Evolutionary conservation across 495 filamentous ascomycete species (phyloP).

Genomic region (Mytilinidion resinicola): DNA sequence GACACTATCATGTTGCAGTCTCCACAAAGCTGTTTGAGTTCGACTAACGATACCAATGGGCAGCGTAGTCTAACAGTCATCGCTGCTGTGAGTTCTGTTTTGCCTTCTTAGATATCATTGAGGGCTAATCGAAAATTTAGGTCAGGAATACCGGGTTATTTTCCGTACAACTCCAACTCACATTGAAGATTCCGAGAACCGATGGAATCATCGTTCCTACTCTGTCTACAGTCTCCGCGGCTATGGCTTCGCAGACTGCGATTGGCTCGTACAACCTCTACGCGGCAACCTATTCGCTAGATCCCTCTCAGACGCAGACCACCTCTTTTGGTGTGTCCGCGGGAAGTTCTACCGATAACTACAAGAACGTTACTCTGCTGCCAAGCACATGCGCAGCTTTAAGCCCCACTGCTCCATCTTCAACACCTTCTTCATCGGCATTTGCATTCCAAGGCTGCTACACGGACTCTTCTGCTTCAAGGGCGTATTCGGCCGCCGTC

Average conservation of each 20-base stretch:
- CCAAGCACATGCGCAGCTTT: slow-evolving; percentile 26
- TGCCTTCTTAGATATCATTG: slow-evolving; percentile 17
- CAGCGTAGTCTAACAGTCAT: slow-evolving; percentile 32
- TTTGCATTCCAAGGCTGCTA: slow-evolving; percentile 26
- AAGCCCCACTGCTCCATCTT: slow-evolving; percentile 27
- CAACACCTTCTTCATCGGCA: slow-evolving; percentile 20
- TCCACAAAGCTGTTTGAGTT: slow-evolving; percentile 35
- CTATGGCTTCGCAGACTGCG: slow-evolving; percentile 46
- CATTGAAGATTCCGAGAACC: slow-evolving; percentile 45
- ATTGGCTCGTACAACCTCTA: slow-evolving; percentile 51
- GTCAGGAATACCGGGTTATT: slow-evolving; percentile 45
- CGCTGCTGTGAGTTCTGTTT: slow-evolving; percentile 34
- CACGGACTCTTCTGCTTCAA: slow-evolving; percentile 5
- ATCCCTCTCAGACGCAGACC: slow-evolving; percentile 42
- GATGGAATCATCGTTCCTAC: slow-evolving; percentile 42
- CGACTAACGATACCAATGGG: slow-evolving; percentile 6
- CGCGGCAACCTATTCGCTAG: slow-evolving; percentile 42
- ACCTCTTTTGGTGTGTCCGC: slow-evolving; percentile 45
- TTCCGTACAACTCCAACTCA: slow-evolving; percentile 38
- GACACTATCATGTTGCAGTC: slow-evolving; percentile 38
- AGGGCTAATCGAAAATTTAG: slow-evolving; percentile 22
- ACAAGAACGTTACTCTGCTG: slow-evolving; percentile 35
- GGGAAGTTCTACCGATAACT: slow-evolving; percentile 40
- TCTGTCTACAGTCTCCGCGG: slow-evolving; percentile 38
- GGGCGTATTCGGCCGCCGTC: slow-evolving; percentile 11